phyloP scores from a whole-genome alignment of 768 basidiomycete species.

The Calocybe indica region DNA sequence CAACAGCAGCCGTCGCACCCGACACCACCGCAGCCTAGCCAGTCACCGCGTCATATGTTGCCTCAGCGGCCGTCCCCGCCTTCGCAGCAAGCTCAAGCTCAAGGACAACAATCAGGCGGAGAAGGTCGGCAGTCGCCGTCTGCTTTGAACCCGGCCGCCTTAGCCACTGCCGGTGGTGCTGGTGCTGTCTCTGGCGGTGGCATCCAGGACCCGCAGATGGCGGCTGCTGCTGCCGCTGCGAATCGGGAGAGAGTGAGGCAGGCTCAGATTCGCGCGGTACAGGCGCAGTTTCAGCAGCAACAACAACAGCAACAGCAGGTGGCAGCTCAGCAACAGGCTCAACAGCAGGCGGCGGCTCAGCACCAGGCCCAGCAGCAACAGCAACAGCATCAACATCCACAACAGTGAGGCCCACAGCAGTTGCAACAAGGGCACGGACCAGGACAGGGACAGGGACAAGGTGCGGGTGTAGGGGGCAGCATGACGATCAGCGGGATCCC shows the following conservation, averaged over 20 bases:
- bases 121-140: too few relatives aligned
- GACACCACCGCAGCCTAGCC: too few relatives aligned
- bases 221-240: conserved; percentile 26
- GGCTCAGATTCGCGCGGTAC: conserved; percentile 13
- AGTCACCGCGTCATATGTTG: too few relatives aligned
- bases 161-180: too few relatives aligned
- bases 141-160: too few relatives aligned
- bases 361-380: conserved; percentile 16
- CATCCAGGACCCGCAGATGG: conserved; percentile 15
- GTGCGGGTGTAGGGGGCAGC: conserved; percentile 8
- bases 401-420: conserved; percentile 23
- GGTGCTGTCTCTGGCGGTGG: too few relatives aligned
- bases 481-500: background rate
- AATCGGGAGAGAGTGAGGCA: conserved; percentile 28
- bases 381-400: conserved; percentile 23
- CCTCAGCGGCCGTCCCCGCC: too few relatives aligned
- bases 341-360: conserved; percentile 13
- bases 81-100: too few relatives aligned
- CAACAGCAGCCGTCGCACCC: too few relatives aligned
- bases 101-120: too few relatives aligned
- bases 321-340: conserved; percentile 10
- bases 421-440: conserved; percentile 12
- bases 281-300: conserved; percentile 14
- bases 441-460: conserved; percentile 8
- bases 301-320: conserved; percentile 23